Percentiles rank a stretch among this genome's conserved stretches.
phyloP scores from a whole-genome alignment of 1,284 basidiomycete species.

The Cutaneotrichosporon sp. region DNA sequence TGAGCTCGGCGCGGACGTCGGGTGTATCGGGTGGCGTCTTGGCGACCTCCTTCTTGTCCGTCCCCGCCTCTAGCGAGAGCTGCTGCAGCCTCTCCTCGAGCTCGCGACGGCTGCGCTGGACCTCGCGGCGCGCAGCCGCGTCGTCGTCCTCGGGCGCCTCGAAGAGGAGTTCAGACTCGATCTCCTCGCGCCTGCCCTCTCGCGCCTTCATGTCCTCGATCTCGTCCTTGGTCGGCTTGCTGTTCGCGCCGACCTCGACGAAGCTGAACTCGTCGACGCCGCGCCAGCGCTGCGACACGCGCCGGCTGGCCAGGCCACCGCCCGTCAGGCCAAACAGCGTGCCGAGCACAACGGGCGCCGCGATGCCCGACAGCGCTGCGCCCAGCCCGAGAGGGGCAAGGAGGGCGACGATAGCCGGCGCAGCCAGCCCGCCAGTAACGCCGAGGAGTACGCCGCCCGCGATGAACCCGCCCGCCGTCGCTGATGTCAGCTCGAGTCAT shows the following conservation, averaged over 20 bases:
- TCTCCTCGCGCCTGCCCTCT: constrained; percentile 10
- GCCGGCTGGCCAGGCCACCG: constrained; percentile 57
- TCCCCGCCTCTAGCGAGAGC: constrained; percentile 14
- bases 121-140: constrained; percentile 14
- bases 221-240: constrained; percentile 45
- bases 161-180: constrained; percentile 10
- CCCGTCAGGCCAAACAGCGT: constrained; percentile 59
- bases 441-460: constrained; percentile 56
- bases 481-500: constrained; percentile 26
- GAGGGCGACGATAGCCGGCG: constrained; percentile 57
- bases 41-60: constrained; percentile 2
- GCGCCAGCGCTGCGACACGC: constrained; percentile 58
- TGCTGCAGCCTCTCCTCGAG: constrained; percentile 12
- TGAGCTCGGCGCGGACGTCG: constrained; percentile 56
- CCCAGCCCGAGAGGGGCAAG: constrained; percentile 56
- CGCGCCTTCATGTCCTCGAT: constrained; percentile 38
- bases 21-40: constrained; percentile 6
- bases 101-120: constrained; percentile 13
- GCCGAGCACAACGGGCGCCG: constrained; percentile 57
- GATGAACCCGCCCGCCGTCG: constrained; percentile 58
- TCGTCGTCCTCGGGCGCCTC: constrained; percentile 11
- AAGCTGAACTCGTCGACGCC: constrained; percentile 59
- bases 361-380: constrained; percentile 52
- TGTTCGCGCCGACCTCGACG: constrained; percentile 52
- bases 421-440: constrained; percentile 59